Percentiles rank a stretch among this genome's conserved stretches.
These are phyloP conservation scores for Fusarium subglutinans DNA, from an alignment of 2,329 filamentous ascomycete genomes.

Conservation along the genomic window DNA sequence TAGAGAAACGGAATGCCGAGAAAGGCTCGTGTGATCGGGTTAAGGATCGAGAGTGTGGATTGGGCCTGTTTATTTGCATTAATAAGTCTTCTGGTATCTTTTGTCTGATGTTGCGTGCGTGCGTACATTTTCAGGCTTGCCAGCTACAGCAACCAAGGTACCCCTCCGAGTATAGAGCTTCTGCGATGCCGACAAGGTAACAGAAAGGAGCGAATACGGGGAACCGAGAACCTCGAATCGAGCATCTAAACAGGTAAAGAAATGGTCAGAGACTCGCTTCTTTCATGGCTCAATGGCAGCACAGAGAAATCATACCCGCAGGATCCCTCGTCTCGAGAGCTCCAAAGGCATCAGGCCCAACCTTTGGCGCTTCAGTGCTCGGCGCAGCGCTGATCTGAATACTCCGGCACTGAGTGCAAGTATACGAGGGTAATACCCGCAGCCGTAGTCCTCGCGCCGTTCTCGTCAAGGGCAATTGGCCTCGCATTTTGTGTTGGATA, in stretches of 20 bases:
- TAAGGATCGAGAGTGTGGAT: constrained; percentile 87
- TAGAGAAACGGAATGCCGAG: constrained; percentile 95
- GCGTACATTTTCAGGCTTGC: constrained; percentile 86
- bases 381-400: constrained; percentile 72
- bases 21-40: constrained; percentile 80
- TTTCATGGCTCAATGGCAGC: neutral
- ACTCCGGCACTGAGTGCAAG: constrained; percentile 65
- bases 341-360: constrained; percentile 65
- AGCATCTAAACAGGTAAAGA: constrained; percentile 72
- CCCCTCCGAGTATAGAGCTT: constrained; percentile 92
- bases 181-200: constrained; percentile 91
- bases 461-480: constrained; percentile 52
- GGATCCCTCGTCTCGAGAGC: constrained; percentile 58
- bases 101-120: constrained; percentile 19
- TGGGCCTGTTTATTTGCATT: constrained; percentile 67
- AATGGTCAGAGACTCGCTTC: constrained; percentile 19
- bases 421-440: constrained; percentile 47
- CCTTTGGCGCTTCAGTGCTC: constrained; percentile 62
- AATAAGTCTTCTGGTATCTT: neutral
- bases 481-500: constrained; percentile 53
- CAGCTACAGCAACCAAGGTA: constrained; percentile 88
- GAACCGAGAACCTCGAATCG: constrained; percentile 92
- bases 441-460: constrained; percentile 47
- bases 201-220: constrained; percentile 92
- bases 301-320: constrained; percentile 54